Evolutionary conservation across 805 yeast genomes (phyloP).

Genomic region (Clavispora santaluciae): DNA sequence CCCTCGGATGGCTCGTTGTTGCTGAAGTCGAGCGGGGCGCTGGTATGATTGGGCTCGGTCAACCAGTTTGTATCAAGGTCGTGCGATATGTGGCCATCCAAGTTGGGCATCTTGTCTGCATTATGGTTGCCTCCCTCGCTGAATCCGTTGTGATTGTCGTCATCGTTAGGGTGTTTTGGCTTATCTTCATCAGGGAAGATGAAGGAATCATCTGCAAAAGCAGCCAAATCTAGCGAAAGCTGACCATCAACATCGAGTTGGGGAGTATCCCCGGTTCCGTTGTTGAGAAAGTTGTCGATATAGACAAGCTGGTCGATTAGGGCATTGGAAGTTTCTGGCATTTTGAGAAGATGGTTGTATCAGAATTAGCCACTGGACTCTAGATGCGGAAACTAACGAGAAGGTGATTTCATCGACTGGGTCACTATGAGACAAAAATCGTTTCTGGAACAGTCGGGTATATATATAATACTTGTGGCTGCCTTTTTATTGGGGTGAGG

Average conservation of each 20-base stretch:
- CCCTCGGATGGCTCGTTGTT: conserved; percentile 1
- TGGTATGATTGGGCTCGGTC: neutral
- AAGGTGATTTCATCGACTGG: neutral
- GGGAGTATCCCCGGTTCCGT: conserved; percentile 33
- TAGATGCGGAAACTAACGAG: neutral
- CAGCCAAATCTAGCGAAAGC: conserved; percentile 57
- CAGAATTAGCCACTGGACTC: neutral
- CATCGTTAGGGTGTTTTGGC: conserved; percentile 32
- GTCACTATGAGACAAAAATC: neutral
- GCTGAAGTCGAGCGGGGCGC: neutral
- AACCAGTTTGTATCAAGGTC: conserved; percentile 1
- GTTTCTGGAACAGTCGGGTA: neutral
- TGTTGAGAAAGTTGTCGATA: conserved; percentile 63
- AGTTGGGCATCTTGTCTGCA: neutral
- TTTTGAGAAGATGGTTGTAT: conserved; percentile 1
- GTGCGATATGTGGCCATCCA: neutral
- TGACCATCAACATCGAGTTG: conserved; percentile 38
- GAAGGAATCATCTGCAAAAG: conserved; percentile 78
- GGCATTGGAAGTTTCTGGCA: conserved; percentile 34
- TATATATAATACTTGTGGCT: neutral
- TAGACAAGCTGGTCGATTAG: conserved; percentile 73
- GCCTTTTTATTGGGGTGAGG: neutral
- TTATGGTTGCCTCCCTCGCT: neutral
- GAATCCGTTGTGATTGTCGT: conserved; percentile 9
- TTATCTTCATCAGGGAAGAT: conserved; percentile 81